Evolutionary conservation across 2,329 filamentous ascomycete genomes (phyloP).

Genomic region (Drechmeria coniospora): DNA sequence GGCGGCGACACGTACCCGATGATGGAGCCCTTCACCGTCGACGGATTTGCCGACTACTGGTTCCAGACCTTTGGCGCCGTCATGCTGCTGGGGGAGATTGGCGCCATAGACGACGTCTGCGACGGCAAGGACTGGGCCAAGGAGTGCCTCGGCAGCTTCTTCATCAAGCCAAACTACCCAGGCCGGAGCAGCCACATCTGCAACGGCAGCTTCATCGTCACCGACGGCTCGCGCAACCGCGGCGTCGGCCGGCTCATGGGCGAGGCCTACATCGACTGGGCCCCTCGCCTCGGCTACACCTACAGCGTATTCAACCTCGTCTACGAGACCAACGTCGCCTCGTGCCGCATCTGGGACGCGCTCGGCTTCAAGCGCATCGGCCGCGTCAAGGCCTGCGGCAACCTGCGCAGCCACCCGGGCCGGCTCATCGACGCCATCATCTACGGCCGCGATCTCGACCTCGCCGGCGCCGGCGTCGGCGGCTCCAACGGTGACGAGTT

Average conservation of each 20-base stretch:
- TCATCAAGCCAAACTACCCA: constrained; percentile 88
- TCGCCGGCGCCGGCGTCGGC: constrained; percentile 53
- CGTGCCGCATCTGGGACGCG: constrained; percentile 81
- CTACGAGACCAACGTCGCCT: constrained; percentile 85
- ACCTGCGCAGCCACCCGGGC: constrained; percentile 52
- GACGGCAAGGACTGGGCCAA: constrained; percentile 60
- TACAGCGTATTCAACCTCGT: constrained; percentile 92
- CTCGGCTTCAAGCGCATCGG: constrained; percentile 88
- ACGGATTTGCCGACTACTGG: constrained; percentile 71
- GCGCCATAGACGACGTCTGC: constrained; percentile 40
- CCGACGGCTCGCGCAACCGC: constrained; percentile 55
- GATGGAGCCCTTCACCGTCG: constrained; percentile 58
- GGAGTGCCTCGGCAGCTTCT: constrained; percentile 77
- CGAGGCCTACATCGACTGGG: constrained; percentile 63
- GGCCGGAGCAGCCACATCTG: constrained; percentile 82
- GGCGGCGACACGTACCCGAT: constrained; percentile 87
- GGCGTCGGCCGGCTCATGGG: constrained; percentile 65
- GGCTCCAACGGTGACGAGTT: constrained; percentile 56
- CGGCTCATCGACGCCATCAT: constrained; percentile 63
- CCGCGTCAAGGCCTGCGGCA: constrained; percentile 57
- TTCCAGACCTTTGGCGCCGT: constrained; percentile 81
- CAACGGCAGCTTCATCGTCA: constrained; percentile 69
- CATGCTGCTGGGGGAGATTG: constrained; percentile 69
- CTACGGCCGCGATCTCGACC: constrained; percentile 50
- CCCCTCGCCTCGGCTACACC: constrained; percentile 67